Conservation (phyloP, 2,329 filamentous ascomycete genomes). For the Malbranchea zuffiana region DNA sequence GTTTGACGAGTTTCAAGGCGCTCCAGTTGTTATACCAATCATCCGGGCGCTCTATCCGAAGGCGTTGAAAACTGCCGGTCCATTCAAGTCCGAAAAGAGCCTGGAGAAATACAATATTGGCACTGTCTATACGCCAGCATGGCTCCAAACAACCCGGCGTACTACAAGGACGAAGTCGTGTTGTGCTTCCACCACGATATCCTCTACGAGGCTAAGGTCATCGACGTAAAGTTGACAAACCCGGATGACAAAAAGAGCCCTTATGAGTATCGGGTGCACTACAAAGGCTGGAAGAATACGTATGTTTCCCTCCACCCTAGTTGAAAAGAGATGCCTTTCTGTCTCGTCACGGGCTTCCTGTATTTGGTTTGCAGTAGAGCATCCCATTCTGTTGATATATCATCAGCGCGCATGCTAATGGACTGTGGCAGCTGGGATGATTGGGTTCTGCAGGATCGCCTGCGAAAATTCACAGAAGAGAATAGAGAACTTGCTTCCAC, state of each 20-base stretch:
- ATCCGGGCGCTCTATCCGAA: no score
- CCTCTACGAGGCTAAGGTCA: conserved; percentile 92
- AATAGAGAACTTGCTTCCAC: conserved; percentile 72
- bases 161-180: conserved; percentile 73
- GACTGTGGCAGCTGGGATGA: conserved; percentile 67
- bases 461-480: conserved; percentile 88
- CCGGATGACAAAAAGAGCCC: conserved; percentile 58
- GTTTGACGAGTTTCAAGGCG: no score
- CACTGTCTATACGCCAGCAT: conserved; percentile 23
- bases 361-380: neutral
- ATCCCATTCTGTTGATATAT: neutral
- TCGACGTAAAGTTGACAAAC: conserved; percentile 59
- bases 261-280: conserved; percentile 86
- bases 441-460: conserved; percentile 87
- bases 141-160: conserved; percentile 43
- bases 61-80: no score
- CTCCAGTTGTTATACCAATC: no score
- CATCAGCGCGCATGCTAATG: neutral
- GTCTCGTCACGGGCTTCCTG: no score
- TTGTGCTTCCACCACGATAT: conserved; percentile 96
- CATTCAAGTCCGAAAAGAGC: no score
- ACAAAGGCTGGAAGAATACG: conserved; percentile 99
- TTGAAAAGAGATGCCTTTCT: no score
- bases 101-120: no score
- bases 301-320: conserved; percentile 39